These are phyloP conservation scores for Trametes versicolor DNA, from an alignment of 1,284 basidiomycete species.

Conservation along the genomic window DNA sequence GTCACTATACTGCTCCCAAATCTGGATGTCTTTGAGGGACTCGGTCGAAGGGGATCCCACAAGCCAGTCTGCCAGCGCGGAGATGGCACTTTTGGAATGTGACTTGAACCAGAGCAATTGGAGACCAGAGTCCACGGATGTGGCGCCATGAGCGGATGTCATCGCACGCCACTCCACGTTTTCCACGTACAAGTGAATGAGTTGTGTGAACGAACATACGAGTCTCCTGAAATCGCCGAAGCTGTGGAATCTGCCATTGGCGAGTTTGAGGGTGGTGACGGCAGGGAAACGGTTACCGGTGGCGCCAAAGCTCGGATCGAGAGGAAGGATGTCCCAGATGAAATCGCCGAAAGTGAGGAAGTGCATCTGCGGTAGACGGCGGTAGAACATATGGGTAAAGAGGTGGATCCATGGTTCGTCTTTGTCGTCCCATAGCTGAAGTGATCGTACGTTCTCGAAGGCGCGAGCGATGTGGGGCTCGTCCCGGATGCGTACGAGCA, in stretches of 20 bases:
- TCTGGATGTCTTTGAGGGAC: slow-evolving; percentile 25
- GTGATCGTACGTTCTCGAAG: slow-evolving; percentile 24
- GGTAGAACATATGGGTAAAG: slow-evolving; percentile 15
- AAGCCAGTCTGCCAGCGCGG: slow-evolving; percentile 28
- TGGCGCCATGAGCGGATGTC: neutral
- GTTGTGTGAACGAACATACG: slow-evolving; percentile 16
- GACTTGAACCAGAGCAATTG: slow-evolving; percentile 29
- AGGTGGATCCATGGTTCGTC: slow-evolving; percentile 30
- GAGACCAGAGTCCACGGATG: slow-evolving; percentile 13
- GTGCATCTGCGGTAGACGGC: slow-evolving; percentile 4
- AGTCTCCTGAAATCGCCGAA: slow-evolving; percentile 30
- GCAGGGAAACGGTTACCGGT: slow-evolving; percentile 18
- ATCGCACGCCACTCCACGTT: slow-evolving; percentile 23
- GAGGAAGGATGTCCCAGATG: slow-evolving; percentile 18
- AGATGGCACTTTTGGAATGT: slow-evolving; percentile 7
- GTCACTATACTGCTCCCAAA: slow-evolving; percentile 11
- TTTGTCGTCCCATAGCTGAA: slow-evolving; percentile 29
- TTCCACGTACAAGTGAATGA: slow-evolving; percentile 20
- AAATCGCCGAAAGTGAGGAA: slow-evolving; percentile 18
- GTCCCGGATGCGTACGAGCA: slow-evolving; percentile 19
- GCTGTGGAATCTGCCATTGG: slow-evolving; percentile 20
- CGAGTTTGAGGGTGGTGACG: slow-evolving; percentile 22
- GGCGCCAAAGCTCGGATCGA: slow-evolving; percentile 11
- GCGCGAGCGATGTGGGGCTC: slow-evolving; percentile 16
- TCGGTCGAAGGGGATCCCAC: slow-evolving; percentile 15